Conservation (phyloP, 805 yeast species). For the Candida endomychidarum region DNA sequence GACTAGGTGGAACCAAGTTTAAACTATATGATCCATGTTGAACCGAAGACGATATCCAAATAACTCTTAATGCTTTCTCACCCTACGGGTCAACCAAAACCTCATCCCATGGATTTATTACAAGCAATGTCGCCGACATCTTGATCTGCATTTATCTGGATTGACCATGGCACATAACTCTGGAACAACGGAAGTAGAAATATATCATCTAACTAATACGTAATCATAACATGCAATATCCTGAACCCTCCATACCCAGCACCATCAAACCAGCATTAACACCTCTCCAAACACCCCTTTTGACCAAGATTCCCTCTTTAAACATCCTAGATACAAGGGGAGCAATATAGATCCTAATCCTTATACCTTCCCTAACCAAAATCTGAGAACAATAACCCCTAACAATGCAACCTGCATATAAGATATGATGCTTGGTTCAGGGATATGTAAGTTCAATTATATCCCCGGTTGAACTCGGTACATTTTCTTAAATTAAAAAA, state of each 20-base stretch:
- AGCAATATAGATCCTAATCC: no score
- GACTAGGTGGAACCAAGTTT: no score
- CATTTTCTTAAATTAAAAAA: background rate
- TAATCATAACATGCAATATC: no score
- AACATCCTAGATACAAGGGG: no score
- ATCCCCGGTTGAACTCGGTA: slow-evolving; percentile 3
- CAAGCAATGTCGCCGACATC: slow-evolving; percentile 1
- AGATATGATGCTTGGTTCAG: background rate
- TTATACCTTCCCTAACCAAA: background rate
- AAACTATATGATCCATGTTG: no score
- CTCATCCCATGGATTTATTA: background rate
- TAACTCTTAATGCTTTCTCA: no score
- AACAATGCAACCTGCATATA: slow-evolving; percentile 1
- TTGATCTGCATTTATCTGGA: background rate
- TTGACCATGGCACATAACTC: background rate
- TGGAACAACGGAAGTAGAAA: background rate
- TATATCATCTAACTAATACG: no score
- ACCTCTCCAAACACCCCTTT: no score
- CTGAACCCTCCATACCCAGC: no score
- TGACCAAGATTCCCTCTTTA: no score
- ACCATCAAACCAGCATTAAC: no score
- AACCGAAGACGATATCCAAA: no score
- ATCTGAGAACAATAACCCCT: background rate
- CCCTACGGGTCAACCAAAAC: background rate
- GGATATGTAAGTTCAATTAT: background rate